phyloP scores from a whole-genome alignment of 768 basidiomycete genomes.

The Termitomyces sp. region DNA sequence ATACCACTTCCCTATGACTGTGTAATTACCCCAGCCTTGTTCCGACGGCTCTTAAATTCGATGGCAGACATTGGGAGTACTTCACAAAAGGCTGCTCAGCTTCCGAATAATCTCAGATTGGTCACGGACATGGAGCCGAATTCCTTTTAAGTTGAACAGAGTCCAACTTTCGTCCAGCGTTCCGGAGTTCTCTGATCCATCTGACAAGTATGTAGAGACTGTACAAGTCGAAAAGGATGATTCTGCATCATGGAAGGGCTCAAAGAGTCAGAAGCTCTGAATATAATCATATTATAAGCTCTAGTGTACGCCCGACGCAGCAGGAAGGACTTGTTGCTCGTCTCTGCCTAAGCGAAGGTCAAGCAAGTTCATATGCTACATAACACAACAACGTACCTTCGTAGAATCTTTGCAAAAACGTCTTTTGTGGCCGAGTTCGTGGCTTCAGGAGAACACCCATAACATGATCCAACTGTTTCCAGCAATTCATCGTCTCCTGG shows the following conservation, averaged over 20 bases:
- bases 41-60: no score
- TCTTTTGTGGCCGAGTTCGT: constrained; percentile 42
- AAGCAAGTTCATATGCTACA: constrained; percentile 1
- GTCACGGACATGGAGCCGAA: neutral
- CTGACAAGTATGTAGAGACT: neutral
- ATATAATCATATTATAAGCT: neutral
- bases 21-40: no score
- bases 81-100: neutral
- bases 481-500: constrained; percentile 93
- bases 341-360: constrained; percentile 55
- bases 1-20: no score
- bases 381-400: constrained; percentile 54
- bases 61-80: neutral
- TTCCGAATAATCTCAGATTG: neutral
- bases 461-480: constrained; percentile 87
- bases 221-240: neutral
- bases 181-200: no score
- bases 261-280: neutral
- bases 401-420: constrained; percentile 83
- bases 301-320: constrained; percentile 49
- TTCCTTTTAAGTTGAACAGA: neutral
- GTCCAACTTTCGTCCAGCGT: neutral
- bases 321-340: constrained; percentile 69
- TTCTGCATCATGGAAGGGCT: neutral
- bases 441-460: constrained; percentile 64